These are phyloP conservation scores for Picea sitchensis DNA, from an alignment of 75 land plant genomes.

Conservation along the genomic window DNA sequence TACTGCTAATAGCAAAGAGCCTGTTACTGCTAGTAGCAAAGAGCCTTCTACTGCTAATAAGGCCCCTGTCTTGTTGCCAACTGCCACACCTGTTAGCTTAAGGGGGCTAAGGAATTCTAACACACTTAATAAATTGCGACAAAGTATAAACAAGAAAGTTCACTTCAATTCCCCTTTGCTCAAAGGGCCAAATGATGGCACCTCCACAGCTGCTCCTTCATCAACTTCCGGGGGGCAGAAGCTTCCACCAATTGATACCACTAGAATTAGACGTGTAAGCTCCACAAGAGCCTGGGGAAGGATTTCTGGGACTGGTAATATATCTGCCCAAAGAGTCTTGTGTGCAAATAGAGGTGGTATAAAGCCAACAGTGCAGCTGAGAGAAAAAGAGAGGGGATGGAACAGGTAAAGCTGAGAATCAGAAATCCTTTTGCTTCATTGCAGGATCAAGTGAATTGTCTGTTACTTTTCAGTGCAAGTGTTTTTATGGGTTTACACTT, in stretches of 20 bases:
- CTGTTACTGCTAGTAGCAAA: constrained; percentile 8
- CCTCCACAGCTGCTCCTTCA: background rate
- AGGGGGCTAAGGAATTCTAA: constrained; percentile 20
- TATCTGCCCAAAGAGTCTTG: constrained; percentile 17
- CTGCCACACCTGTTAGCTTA: constrained; percentile 14
- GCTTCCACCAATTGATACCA: constrained; percentile 7
- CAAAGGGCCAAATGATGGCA: background rate
- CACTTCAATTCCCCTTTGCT: constrained; percentile 12
- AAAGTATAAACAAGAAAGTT: constrained; percentile 69
- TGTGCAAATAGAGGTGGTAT: constrained; percentile 9
- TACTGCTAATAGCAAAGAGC: constrained; percentile 7
- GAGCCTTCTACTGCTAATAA: background rate
- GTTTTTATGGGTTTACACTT: background rate
- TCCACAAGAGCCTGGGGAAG: constrained; percentile 36
- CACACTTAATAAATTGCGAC: constrained; percentile 35
- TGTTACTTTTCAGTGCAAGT: background rate
- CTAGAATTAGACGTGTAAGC: constrained; percentile 8
- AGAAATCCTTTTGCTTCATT: background rate
- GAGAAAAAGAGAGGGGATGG: constrained; percentile 64
- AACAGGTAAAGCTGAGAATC: constrained; percentile 15
- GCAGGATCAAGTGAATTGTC: background rate
- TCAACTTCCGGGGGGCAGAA: background rate
- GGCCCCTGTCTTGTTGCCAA: background rate
- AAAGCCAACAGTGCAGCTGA: constrained; percentile 22
- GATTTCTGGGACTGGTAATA: constrained; percentile 22